Base-by-base conservation (phyloP, 352 stramenopile species). In the Globisporangium lucens region DNA sequence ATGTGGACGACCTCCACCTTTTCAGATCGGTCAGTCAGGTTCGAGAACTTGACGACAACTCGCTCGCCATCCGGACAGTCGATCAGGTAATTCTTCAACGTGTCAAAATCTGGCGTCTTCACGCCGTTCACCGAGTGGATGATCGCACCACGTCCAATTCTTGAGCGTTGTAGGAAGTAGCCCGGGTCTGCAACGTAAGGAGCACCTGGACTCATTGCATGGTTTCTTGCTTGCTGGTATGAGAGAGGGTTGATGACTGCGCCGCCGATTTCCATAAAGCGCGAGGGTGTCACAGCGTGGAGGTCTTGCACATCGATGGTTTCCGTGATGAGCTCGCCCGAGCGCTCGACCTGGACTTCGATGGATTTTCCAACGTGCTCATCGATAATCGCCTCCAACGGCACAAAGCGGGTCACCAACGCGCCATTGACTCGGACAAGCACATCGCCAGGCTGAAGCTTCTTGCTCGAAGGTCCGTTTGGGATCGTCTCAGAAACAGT, bases 141-240 rank as follows among this genome's bases (percentile, higher is more conserved):
- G 59, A 98, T 88, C 12, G 89, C 72, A 10, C 91, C 88, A 20
- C 87, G 87, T 24, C 83, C 79, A 55, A 98, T 90, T 15, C 90
- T 78, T 27, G 90, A 94, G 46, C 89, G 84, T 61, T 96, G 89
- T 24, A 98, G 74, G 66, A 97, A 97, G 68, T 97, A 97, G 1
- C 93, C 93, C 35, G 91, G 71, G 30, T 95, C 85, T 0, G 91
- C 90, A 9, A 97, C 84, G 60, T 97, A 96, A 17, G 90, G 87
- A 2, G 79, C 74, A 22, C 85, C 87, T 30, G 84, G 74, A 38
- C 70, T 72, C 60, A 96, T 65, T 0, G 88, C 87, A 63, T 95
- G 80, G 41, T 97, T 97, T 6, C 89, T 85, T 6, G 90, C 89
- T 87, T 97, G 89, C 56, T 97, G 88, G 61, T 97, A 97, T 36